Base-by-base conservation (phyloP, 768 basidiomycete species). In the Nevesoporus exiguus region DNA sequence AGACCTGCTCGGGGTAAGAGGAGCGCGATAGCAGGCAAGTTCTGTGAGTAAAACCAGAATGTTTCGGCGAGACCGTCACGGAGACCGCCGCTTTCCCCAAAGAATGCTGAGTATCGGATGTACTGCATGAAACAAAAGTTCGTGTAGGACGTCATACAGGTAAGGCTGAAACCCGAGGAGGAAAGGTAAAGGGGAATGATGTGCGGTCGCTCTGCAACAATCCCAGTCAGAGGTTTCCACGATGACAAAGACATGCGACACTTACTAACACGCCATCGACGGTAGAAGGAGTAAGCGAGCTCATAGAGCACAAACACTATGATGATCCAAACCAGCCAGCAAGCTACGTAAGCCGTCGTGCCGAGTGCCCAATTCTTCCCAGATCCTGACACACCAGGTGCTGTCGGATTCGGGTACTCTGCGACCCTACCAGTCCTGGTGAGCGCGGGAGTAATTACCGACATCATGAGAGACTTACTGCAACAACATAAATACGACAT, bases 101-200 rank as follows among this genome's bases (percentile, higher is more conserved):
- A 70, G 66, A 88, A 86, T 31, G 91, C 88, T 25, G 85, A 81
- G 57, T 76, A 75, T 39, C 92, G 87, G 59, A 94, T 76, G 69
- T 93, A 81, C 54, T 85, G 82, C 61, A 94, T 75, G 76, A 93
- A 93, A 70, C 85, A 86, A 70, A 92, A 94, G 71, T 85, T 84
- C 49, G 82, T 80, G 73, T 86, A 94, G 15, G 90, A 93, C 2
- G 84, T 80, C 75, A 95, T 81, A 34, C 82, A 81, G 29, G 82
- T 87, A 51, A 86, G 76, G 62, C 82, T 88, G 75, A 84, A 88
- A 7, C 83, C 90, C 15, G 91, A 77, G 1, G 90, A 77, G 1
- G 92, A 94, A 40, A 91, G 76, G 70, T 93, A 93, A 54, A 96
- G 81, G 7, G 91, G 88, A 49, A 88, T 76, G 56, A 95, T 85